phyloP scores from a whole-genome alignment of 768 basidiomycete species.

The Suillus cothurnatus region DNA sequence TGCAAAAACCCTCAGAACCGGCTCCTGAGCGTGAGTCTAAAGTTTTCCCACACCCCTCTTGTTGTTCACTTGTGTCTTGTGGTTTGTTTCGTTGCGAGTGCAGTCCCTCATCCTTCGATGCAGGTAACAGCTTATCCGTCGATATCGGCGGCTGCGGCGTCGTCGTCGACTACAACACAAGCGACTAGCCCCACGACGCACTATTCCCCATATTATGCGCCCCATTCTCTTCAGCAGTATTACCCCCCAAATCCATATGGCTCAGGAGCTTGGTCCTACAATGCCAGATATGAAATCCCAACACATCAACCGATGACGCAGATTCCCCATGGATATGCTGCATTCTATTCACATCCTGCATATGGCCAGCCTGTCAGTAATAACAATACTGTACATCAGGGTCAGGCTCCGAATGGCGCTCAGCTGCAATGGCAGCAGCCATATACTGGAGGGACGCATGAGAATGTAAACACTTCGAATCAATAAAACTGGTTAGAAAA shows the following conservation, averaged over 20 bases:
- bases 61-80: conserved; percentile 17
- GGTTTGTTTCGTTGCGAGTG: conserved; percentile 15
- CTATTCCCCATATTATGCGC: conserved; percentile 19
- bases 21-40: conserved; percentile 46
- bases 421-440: conserved; percentile 39
- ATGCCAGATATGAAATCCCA: conserved; percentile 22
- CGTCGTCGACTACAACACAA: conserved; percentile 22
- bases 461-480: too few relatives aligned
- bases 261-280: conserved; percentile 37
- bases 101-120: conserved; percentile 20
- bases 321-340: conserved; percentile 11
- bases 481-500: neutral
- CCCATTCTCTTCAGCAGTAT: conserved; percentile 21
- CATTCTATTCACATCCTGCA: conserved; percentile 8
- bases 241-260: conserved; percentile 21
- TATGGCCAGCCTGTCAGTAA: conserved; percentile 4
- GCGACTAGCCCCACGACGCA: conserved; percentile 13
- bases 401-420: conserved; percentile 28
- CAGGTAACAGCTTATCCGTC: conserved; percentile 28
- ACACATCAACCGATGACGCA: conserved; percentile 24
- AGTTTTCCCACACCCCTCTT: conserved; percentile 7
- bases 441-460: conserved; percentile 25
- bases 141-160: conserved; percentile 13
- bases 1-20: conserved; percentile 67
- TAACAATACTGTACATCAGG: neutral